A percentile compares a stretch with the other conserved stretches of the same genome.
phyloP scores from a whole-genome alignment of 768 basidiomycete species.

The Inosperma sp. region DNA sequence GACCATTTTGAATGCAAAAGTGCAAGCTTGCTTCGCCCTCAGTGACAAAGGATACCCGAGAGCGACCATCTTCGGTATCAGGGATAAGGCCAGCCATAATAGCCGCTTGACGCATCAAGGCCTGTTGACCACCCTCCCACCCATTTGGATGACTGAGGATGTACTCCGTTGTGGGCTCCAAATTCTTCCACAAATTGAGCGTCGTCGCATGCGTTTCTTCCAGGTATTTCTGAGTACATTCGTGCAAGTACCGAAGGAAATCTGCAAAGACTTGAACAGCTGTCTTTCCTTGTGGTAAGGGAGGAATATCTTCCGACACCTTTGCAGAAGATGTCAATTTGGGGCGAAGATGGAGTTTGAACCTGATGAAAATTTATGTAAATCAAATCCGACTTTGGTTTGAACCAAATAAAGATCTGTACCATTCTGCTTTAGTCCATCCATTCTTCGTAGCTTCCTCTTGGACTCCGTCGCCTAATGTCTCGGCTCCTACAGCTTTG shows the following conservation, averaged over 20 bases:
- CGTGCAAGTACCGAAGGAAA: slow-evolving; percentile 43
- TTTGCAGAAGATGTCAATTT: slow-evolving; percentile 13
- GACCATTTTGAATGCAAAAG: too few species aligned
- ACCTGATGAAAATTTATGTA: too few species aligned
- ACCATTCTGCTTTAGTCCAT: slow-evolving; percentile 14
- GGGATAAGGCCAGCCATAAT: too few species aligned
- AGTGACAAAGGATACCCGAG: too few species aligned
- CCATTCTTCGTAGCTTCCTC: slow-evolving; percentile 9
- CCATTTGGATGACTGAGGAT: too few species aligned
- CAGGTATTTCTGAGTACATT: slow-evolving; percentile 43
- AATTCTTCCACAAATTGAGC: slow-evolving; percentile 27
- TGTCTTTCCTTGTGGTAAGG: slow-evolving; percentile 39
- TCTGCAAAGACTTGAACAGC: slow-evolving; percentile 42
- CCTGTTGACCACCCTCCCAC: too few species aligned
- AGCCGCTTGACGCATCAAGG: too few species aligned
- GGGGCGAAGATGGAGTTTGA: slow-evolving; percentile 34
- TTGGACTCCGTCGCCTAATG: slow-evolving; percentile 6
- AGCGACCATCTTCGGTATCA: too few species aligned
- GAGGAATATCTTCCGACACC: slow-evolving; percentile 22
- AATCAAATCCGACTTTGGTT: neutral
- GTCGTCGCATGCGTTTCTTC: slow-evolving; percentile 42
- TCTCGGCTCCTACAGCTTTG: slow-evolving; percentile 11
- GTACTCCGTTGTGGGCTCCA: too few species aligned
- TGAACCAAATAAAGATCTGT: neutral
- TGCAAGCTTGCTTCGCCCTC: too few species aligned